Conservation (phyloP, 2,329 filamentous ascomycete genomes). For the Xylariaceae sp. region DNA sequence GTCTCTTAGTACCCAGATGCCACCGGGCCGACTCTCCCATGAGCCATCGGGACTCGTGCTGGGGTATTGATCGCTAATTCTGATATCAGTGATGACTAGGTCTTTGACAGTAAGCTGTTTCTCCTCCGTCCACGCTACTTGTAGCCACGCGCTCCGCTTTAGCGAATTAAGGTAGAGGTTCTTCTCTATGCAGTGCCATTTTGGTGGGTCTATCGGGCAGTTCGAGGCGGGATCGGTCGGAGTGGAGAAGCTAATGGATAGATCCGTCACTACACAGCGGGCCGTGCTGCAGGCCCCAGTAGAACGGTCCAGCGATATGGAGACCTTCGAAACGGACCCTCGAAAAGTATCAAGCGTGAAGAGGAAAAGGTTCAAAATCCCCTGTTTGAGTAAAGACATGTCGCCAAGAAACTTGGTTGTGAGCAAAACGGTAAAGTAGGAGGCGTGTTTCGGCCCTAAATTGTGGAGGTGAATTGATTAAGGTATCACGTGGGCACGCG, state of each 20-base stretch:
- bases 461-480: too few relatives aligned
- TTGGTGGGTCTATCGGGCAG: background rate
- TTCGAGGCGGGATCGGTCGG: background rate
- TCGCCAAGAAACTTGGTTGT: too few relatives aligned
- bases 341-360: too few relatives aligned
- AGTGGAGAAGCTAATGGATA: conserved; percentile 2
- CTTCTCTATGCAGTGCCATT: conserved; percentile 72
- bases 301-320: background rate
- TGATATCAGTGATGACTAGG: conserved; percentile 66
- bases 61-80: conserved; percentile 50
- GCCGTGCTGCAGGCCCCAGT: too few relatives aligned
- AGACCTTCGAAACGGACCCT: background rate
- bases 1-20: too few relatives aligned
- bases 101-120: conserved; percentile 68
- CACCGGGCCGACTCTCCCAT: too few relatives aligned
- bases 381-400: background rate
- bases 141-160: conserved; percentile 67
- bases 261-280: background rate
- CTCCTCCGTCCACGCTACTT: conserved; percentile 67
- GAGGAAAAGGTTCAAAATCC: background rate
- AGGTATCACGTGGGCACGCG: too few relatives aligned
- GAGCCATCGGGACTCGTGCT: too few relatives aligned
- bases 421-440: too few relatives aligned
- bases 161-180: conserved; percentile 71
- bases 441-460: too few relatives aligned